These are phyloP conservation scores for Capsella rubella DNA, from an alignment of 441 rosid species.

Conservation along the genomic window DNA sequence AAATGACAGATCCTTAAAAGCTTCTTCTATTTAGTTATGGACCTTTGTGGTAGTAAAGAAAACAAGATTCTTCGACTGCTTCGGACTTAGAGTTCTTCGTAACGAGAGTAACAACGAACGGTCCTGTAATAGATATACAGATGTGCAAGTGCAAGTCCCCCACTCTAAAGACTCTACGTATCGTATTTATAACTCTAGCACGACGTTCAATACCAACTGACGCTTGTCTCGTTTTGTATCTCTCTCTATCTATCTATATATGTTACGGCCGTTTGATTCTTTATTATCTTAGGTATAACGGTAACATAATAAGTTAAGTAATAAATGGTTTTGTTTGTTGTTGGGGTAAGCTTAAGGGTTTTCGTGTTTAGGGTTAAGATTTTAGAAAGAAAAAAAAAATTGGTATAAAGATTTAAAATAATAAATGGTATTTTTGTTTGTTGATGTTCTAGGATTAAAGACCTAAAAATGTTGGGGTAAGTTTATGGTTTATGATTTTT, in stretches of 20 bases:
- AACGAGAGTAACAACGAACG: slow-evolving; percentile 16
- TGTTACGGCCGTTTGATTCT: slow-evolving; percentile 32
- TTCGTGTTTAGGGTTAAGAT: too few species aligned
- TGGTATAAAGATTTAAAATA: too few species aligned
- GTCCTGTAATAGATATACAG: slow-evolving; percentile 30
- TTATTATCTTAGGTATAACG: neutral
- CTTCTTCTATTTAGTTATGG: neutral
- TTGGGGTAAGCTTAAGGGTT: too few species aligned
- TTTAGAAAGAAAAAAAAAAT: too few species aligned
- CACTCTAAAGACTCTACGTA: slow-evolving; percentile 20
- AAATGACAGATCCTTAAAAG: slow-evolving; percentile 46
- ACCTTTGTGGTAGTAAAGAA: neutral
- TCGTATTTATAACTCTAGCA: slow-evolving; percentile 31
- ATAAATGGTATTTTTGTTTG: too few species aligned
- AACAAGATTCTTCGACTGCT: slow-evolving; percentile 19
- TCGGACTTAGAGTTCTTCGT: neutral
- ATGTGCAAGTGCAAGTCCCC: slow-evolving; percentile 9
- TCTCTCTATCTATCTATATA: neutral
- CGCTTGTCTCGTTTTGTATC: neutral
- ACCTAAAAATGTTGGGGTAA: neutral
- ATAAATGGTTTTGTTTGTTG: too few species aligned
- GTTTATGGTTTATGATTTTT: neutral
- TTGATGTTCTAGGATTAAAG: too few species aligned
- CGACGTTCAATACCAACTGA: slow-evolving; percentile 26
- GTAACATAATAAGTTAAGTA: neutral